Conservation (phyloP, 805 yeast genomes). For the Starmera pachycereana region DNA sequence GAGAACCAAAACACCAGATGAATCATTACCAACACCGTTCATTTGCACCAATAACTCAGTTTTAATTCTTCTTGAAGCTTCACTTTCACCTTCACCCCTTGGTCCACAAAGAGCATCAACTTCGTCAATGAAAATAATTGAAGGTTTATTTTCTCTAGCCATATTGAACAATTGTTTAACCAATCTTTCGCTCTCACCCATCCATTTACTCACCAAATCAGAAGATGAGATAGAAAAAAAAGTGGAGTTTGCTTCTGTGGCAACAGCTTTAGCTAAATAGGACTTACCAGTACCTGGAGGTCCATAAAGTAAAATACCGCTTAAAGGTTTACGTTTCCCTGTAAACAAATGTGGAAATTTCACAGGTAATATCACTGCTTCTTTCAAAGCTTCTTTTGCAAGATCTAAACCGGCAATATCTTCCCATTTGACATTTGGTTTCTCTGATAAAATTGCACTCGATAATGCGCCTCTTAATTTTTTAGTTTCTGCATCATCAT, state of each 20-base stretch:
- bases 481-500: conserved; percentile 74
- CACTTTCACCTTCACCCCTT: conserved; percentile 96
- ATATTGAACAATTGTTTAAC: conserved; percentile 89
- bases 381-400: conserved; percentile 94
- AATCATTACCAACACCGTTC: conserved; percentile 98
- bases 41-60: conserved; percentile 94
- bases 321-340: conserved; percentile 88
- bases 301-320: conserved; percentile 81
- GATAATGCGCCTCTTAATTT: conserved; percentile 85
- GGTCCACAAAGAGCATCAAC: conserved; percentile 98
- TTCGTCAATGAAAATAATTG: conserved; percentile 94
- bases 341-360: conserved; percentile 92
- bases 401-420: conserved; percentile 94
- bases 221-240: conserved; percentile 94
- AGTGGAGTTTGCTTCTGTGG: conserved; percentile 96
- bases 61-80: conserved; percentile 91
- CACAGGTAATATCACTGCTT: conserved; percentile 94
- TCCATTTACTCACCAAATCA: conserved; percentile 95
- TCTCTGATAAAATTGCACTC: conserved; percentile 84
- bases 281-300: conserved; percentile 99
- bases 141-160: conserved; percentile 95
- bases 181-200: conserved; percentile 96
- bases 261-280: conserved; percentile 93
- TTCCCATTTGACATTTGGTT: conserved; percentile 87
- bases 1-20: conserved; percentile 82